A percentile compares a stretch with the other conserved stretches of the same genome.
These are phyloP conservation scores for Monosporozyma aerobia DNA, from an alignment of 805 yeast genomes.

Conservation along the genomic window DNA sequence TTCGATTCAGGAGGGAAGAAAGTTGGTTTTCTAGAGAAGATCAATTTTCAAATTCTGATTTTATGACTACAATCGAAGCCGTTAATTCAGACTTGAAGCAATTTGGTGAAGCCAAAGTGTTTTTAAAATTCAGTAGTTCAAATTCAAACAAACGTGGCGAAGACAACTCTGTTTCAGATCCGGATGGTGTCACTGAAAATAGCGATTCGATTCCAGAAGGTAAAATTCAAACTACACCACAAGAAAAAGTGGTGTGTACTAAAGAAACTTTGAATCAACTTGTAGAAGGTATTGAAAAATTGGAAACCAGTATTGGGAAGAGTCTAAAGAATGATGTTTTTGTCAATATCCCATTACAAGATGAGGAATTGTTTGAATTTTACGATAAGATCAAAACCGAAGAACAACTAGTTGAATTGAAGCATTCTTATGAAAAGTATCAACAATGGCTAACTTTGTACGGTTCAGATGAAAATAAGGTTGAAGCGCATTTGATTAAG, in stretches of 20 bases:
- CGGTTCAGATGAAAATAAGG: constrained; percentile 8
- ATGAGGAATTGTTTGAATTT: constrained; percentile 17
- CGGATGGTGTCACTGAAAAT: too few relatives aligned
- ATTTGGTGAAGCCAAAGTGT: neutral
- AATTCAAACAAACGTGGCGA: neutral
- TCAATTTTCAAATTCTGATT: neutral
- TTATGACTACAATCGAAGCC: neutral
- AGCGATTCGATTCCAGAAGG: neutral
- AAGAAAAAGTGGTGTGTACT: neutral
- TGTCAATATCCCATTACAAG: constrained; percentile 15
- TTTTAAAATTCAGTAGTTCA: neutral
- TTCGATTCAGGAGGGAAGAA: too few relatives aligned
- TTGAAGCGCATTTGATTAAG: neutral
- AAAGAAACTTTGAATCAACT: neutral
- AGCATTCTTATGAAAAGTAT: constrained; percentile 13
- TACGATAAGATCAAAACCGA: constrained; percentile 15
- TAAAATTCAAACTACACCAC: neutral
- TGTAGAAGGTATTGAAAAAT: neutral
- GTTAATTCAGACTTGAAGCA: neutral
- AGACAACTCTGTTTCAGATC: too few relatives aligned
- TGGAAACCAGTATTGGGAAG: neutral
- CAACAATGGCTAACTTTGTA: constrained; percentile 8
- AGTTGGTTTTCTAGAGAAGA: neutral
- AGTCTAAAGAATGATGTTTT: constrained; percentile 1
- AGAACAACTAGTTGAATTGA: constrained; percentile 12